Evolutionary conservation across 257 asterid species (phyloP), one percentile per base, ranked within the genome.

Genomic region (Jacaranda mimosifolia): DNA sequence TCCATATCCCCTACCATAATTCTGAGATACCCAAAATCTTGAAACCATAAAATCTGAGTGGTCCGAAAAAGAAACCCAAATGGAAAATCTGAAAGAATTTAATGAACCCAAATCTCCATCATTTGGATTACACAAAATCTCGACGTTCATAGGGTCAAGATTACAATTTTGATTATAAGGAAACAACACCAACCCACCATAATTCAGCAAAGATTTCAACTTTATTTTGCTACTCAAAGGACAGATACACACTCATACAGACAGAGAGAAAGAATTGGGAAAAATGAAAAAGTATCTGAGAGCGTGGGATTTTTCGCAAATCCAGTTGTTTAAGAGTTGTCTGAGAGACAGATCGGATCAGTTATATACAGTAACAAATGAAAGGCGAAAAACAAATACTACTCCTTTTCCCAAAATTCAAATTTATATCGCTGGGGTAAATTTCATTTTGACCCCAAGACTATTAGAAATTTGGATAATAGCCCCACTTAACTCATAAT

Each of bases 261-360:
- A 71, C 32, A 42, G 17, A 32, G 36, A 82, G 35, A 55, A 43
- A 71, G 48, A 13, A 15, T 46, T 36, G 38, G 78, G 36, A 46
- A 73, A 82, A 5, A 12, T 3, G 32, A 26, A 26, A 17, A 12
- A 74, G 86, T 72, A 86, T 85, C 92, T 82, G 84, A 73, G 70
- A 84, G 55, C 76, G 75, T 83, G 80, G 87, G 87, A 87, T 87
- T 87, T 88, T 87, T 86, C 79, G 78, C 83, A 79, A 81, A 72
- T 71, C 69, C 84, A 84, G 89, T 81, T 83, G 87, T 72, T 70
- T 3, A 45, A 74, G 75, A 76, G 63, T 14, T 89, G 90, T 85
- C 90, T 70, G 83, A 84, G 79, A 77, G 85, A 80, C 84, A 85
- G 86, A 88, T 85, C 91, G 82, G 88, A 90, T 86, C 76, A 74